Evolutionary conservation across 345 rosid species (phyloP).

Genomic region (Turnera subulata): DNA sequence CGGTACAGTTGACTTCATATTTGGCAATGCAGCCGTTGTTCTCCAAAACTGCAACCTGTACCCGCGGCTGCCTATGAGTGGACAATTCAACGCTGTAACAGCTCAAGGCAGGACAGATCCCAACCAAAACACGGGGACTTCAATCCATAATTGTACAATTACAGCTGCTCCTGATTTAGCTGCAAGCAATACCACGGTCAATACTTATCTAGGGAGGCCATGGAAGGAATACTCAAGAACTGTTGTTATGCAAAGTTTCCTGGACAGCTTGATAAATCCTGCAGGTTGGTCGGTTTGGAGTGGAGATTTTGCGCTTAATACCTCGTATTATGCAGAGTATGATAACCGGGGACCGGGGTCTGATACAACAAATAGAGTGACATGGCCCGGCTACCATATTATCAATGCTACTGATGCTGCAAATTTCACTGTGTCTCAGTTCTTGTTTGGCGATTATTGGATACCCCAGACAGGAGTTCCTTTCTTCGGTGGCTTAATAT

Average conservation of each 20-base stretch:
- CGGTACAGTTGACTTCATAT: slow-evolving; percentile 88
- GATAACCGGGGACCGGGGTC: slow-evolving; percentile 69
- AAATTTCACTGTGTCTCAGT: slow-evolving; percentile 58
- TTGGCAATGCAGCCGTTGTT: slow-evolving; percentile 87
- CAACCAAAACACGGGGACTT: slow-evolving; percentile 80
- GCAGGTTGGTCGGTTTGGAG: slow-evolving; percentile 76
- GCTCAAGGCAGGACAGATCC: slow-evolving; percentile 86
- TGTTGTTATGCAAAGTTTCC: slow-evolving; percentile 48
- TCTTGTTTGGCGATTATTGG: slow-evolving; percentile 68
- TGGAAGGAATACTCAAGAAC: slow-evolving; percentile 88
- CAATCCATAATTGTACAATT: slow-evolving; percentile 60
- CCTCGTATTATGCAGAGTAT: slow-evolving; percentile 70
- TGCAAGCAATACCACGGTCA: slow-evolving; percentile 34
- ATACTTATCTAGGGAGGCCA: slow-evolving; percentile 75
- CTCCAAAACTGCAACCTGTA: slow-evolving; percentile 71
- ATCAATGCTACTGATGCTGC: slow-evolving; percentile 59
- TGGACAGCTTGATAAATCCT: slow-evolving; percentile 51
- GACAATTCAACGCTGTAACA: slow-evolving; percentile 81
- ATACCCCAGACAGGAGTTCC: slow-evolving; percentile 65
- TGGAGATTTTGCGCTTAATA: slow-evolving; percentile 58
- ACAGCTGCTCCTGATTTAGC: slow-evolving; percentile 62
- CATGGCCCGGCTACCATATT: slow-evolving; percentile 63
- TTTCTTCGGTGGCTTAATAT: slow-evolving; percentile 29
- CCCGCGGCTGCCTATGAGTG: slow-evolving; percentile 61
- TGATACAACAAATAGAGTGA: slow-evolving; percentile 45